Percentiles rank a stretch among this genome's conserved stretches.
Evolutionary conservation across 2,329 filamentous ascomycete species (phyloP).

Genomic region (Aspergillus jensenii): DNA sequence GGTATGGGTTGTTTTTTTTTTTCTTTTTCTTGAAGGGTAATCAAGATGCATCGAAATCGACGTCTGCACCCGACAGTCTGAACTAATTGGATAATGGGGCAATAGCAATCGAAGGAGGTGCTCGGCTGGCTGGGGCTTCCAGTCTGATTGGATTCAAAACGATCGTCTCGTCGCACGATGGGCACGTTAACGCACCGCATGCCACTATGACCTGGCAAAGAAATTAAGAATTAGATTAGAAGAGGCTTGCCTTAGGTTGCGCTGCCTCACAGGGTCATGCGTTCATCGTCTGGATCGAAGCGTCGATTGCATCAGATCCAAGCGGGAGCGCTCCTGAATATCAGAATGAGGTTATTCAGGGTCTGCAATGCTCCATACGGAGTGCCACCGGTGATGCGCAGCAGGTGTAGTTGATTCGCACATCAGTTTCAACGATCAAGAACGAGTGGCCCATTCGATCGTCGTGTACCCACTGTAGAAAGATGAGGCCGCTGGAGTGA

Average conservation of each 20-base stretch:
- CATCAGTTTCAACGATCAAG: not conserved
- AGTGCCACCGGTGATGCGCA: not conserved
- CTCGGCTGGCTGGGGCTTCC: not conserved
- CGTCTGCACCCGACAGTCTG: not conserved
- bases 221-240: not conserved
- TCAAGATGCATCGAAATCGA: not conserved
- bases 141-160: slow-evolving; percentile 4
- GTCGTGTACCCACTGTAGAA: slow-evolving; percentile 4
- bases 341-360: slow-evolving; percentile 5
- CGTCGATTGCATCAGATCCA: slow-evolving; percentile 2
- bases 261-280: not conserved
- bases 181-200: not conserved
- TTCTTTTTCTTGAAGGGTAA: no score
- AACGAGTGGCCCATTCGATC: slow-evolving; percentile 7
- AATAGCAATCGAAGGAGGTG: not conserved
- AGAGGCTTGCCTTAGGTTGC: not conserved
- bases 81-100: not conserved
- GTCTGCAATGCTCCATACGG: not conserved
- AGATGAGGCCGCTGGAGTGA: not conserved
- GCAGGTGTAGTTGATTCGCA: not conserved
- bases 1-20: not conserved
- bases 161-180: slow-evolving; percentile 6
- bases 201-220: not conserved
- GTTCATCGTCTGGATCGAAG: slow-evolving; percentile 5
- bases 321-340: slow-evolving; percentile 1